Percentiles rank a stretch among this genome's conserved stretches.
phyloP scores from a whole-genome alignment of 2,329 filamentous ascomycete genomes.

The Beauveria caledonica region DNA sequence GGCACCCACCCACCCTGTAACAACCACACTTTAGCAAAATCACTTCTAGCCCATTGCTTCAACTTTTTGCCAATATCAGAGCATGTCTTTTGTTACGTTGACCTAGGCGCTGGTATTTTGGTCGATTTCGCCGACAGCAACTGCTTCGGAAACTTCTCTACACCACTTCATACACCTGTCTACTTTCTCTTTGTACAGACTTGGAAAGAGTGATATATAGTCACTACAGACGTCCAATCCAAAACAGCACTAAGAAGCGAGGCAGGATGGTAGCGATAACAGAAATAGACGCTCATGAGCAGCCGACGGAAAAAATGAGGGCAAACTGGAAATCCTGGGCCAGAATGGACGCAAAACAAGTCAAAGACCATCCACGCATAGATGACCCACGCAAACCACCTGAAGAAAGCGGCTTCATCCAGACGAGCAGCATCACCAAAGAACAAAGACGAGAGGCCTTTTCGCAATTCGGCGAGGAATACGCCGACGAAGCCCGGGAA shows the following conservation, averaged over 20 bases:
- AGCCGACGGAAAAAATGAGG: conserved; percentile 63
- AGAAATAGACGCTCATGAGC: conserved; percentile 66
- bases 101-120: not conserved
- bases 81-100: not conserved
- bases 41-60: not conserved
- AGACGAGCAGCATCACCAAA: conserved; percentile 34
- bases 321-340: conserved; percentile 68
- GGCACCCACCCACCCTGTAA: not conserved
- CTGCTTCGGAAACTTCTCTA: too few species aligned
- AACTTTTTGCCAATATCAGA: not conserved
- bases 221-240: not conserved
- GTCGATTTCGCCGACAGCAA: too few species aligned
- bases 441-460: conserved; percentile 37
- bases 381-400: conserved; percentile 40
- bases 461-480: conserved; percentile 28
- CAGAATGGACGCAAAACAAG: conserved; percentile 43
- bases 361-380: conserved; percentile 48
- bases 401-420: conserved; percentile 36
- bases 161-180: not conserved
- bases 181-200: too few species aligned
- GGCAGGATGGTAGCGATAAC: conserved; percentile 18
- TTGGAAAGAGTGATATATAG: too few species aligned
- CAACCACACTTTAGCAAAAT: not conserved
- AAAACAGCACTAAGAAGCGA: not conserved
- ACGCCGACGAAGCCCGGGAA: conserved; percentile 22